Base-by-base conservation (phyloP, 208 protist genomes). In the Borovskyia barvae region DNA sequence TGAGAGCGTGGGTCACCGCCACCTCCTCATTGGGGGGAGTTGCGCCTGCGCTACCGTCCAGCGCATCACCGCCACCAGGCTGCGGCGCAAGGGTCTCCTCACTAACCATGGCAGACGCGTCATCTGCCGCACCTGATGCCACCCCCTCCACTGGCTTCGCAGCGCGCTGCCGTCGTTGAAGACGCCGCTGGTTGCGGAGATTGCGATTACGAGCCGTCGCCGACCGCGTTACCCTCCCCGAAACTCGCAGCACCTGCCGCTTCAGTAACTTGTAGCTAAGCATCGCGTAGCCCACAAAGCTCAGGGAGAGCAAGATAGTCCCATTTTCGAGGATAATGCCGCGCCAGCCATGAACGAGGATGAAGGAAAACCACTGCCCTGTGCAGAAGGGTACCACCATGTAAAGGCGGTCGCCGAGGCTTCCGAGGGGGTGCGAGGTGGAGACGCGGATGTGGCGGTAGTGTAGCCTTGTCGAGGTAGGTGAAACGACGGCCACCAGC, bases 381-480 rank as follows among this genome's bases (percentile, higher is more conserved):
- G 81, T 90, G 64, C 81, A 91, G 63, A 94, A 90, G 1, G 87
- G 87, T 15, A 94, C 74, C 22, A 90, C 75, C 66, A 94, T 83
- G 70, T 90, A 94, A 42, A 91, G 69, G 8, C 86, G 70, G 19
- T 87, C 81, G 1, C 70, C 73, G 22, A 84, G 48, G 22, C 80
- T 80, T 29, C 80, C 82, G 20, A 80, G 62, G 46, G 77, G 78
- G 28, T 61, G 55, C 5, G 54, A 50, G 52, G 36, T 60, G 20
- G 51, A 32, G 32, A 26, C 50, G 51, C 37, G 49, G 6, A 50
- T 40, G 35, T 7, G 29, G 35, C 59, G 71, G 35, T 55, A 51
- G 11, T 40, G 63, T 26, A 15, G 55, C 5, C 43, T n/a, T n/a
- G n/a, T n/a, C n/a, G n/a, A n/a, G n/a, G n/a, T n/a, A n/a, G n/a